phyloP scores from a whole-genome alignment of 2,329 filamentous ascomycete species.

The Aureobasidium vineae region DNA sequence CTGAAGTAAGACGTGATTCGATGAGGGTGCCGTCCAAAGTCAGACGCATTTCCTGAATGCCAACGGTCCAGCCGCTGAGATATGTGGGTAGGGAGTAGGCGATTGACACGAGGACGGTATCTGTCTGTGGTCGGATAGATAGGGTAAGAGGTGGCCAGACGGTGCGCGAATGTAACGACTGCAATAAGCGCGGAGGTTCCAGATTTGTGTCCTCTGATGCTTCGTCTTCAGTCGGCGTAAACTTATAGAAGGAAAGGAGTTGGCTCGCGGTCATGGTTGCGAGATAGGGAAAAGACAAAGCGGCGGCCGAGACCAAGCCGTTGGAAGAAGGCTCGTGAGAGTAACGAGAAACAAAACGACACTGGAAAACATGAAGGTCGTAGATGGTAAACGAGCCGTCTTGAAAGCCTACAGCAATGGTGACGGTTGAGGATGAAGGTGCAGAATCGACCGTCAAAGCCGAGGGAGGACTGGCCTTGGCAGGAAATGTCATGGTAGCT shows the following conservation, averaged over 20 bases:
- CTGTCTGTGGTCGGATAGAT: conserved; percentile 68
- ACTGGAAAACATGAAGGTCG: conserved; percentile 52
- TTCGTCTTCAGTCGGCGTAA: conserved; percentile 43
- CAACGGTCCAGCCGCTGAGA: conserved; percentile 79
- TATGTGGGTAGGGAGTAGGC: conserved; percentile 80
- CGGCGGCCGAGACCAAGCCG: conserved; percentile 66
- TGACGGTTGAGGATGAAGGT: conserved; percentile 32
- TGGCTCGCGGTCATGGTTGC: conserved; percentile 74
- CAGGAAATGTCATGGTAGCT: conserved; percentile 43
- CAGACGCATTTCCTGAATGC: conserved; percentile 87
- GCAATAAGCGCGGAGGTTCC: conserved; percentile 60
- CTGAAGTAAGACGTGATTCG: conserved; percentile 52
- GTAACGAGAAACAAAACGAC: conserved; percentile 53
- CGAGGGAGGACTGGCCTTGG: conserved; percentile 48
- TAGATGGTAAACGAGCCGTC: conserved; percentile 73
- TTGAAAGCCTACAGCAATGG: conserved; percentile 65
- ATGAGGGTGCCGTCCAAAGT: conserved; percentile 49
- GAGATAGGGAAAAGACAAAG: conserved; percentile 71
- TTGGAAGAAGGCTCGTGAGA: conserved; percentile 61
- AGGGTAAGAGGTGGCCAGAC: conserved; percentile 75
- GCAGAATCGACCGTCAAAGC: conserved; percentile 63
- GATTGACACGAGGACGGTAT: conserved; percentile 72
- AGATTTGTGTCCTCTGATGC: conserved; percentile 27
- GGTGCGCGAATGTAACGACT: conserved; percentile 77
- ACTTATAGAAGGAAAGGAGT: conserved; percentile 72